Evolutionary conservation across 257 asterid species (phyloP).

Genomic region (Penstemon davidsonii): DNA sequence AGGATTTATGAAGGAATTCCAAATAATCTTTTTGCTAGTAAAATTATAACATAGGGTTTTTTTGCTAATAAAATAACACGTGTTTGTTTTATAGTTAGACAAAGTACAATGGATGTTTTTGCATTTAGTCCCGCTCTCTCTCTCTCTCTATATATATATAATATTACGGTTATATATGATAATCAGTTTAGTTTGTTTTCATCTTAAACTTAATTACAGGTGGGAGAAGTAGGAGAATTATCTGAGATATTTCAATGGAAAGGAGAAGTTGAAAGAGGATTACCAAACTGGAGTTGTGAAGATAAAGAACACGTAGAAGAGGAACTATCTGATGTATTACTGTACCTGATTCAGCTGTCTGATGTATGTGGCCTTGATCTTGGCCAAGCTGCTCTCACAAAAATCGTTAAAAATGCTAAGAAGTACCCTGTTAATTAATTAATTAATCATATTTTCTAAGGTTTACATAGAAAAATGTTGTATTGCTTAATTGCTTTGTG

Average conservation of each 20-base stretch:
- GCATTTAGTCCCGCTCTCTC: too few relatives aligned
- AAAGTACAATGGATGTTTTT: too few relatives aligned
- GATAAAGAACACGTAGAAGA: conserved; percentile 62
- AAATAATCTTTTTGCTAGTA: too few relatives aligned
- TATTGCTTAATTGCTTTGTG: too few relatives aligned
- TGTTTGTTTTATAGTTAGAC: too few relatives aligned
- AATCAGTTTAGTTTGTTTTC: background rate
- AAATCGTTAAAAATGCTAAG: conserved; percentile 55
- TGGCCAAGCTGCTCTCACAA: conserved; percentile 61
- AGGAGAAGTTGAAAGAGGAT: conserved; percentile 65
- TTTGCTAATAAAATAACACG: too few relatives aligned
- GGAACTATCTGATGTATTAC: conserved; percentile 62
- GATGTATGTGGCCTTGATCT: conserved; percentile 67
- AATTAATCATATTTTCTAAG: too few relatives aligned
- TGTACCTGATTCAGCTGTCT: conserved; percentile 55
- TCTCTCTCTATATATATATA: too few relatives aligned
- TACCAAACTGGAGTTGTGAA: conserved; percentile 53
- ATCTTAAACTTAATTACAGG: conserved; percentile 28
- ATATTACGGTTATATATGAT: too few relatives aligned
- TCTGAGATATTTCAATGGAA: conserved; percentile 76
- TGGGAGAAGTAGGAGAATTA: conserved; percentile 73
- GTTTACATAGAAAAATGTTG: too few relatives aligned
- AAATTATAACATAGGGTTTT: too few relatives aligned
- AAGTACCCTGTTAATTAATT: conserved; percentile 42
- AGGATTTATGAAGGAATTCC: too few relatives aligned